Evolutionary conservation across 1,284 basidiomycete genomes (phyloP).

Genomic region (Cryptococcus sp.): DNA sequence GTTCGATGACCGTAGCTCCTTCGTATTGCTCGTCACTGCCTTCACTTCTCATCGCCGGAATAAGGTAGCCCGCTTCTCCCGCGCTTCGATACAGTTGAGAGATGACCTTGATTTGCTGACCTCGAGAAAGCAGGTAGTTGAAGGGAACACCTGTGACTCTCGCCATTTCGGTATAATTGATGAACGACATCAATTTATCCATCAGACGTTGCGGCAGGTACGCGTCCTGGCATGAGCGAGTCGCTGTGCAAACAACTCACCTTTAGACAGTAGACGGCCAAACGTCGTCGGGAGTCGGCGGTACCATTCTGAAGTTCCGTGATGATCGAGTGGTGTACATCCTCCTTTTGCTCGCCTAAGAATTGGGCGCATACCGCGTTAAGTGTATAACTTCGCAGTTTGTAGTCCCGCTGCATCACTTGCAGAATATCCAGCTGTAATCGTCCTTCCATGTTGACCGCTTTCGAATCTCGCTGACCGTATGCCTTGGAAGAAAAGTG

Average conservation of each 20-base stretch:
- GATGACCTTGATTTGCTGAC: constrained; percentile 93
- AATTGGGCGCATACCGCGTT: constrained; percentile 95
- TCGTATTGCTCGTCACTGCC: constrained; percentile 92
- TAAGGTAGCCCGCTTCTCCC: constrained; percentile 76
- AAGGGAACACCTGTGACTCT: constrained; percentile 97
- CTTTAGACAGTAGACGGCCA: constrained; percentile 95
- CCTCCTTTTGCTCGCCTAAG: constrained; percentile 93
- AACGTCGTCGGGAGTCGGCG: constrained; percentile 75
- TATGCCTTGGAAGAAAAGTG: constrained; percentile 96
- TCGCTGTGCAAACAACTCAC: constrained; percentile 46
- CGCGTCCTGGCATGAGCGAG: constrained; percentile 62
- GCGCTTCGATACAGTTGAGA: constrained; percentile 88
- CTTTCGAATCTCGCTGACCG: constrained; percentile 90
- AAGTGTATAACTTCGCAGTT: constrained; percentile 87
- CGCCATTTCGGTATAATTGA: constrained; percentile 94
- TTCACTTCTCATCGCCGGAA: constrained; percentile 76
- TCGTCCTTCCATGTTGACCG: constrained; percentile 79
- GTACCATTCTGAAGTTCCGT: constrained; percentile 94
- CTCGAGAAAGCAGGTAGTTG: constrained; percentile 82
- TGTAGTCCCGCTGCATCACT: constrained; percentile 95
- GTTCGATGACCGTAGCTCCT: constrained; percentile 95
- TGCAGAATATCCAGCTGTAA: constrained; percentile 89
- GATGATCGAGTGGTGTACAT: constrained; percentile 94
- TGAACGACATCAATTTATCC: constrained; percentile 95
- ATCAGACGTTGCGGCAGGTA: constrained; percentile 89